Evolutionary conservation across 2,329 filamentous ascomycete species (phyloP).

Genomic region (Botrytis cinerea): DNA sequence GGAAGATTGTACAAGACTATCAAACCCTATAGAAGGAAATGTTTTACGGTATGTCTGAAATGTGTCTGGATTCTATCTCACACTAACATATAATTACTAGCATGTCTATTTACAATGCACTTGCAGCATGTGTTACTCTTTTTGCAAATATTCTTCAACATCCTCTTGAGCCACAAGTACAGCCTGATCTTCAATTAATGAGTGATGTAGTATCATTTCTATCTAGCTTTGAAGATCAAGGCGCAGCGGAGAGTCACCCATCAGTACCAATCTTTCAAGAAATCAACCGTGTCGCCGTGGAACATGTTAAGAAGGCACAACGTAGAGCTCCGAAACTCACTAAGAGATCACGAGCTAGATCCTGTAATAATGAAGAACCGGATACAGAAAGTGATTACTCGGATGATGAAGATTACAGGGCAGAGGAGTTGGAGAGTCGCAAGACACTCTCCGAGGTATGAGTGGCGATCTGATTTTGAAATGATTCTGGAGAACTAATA

Average conservation of each 20-base stretch:
- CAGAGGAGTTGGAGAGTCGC: neutral
- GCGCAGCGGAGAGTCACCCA: neutral
- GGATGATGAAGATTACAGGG: constrained; percentile 1
- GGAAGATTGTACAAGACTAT: constrained; percentile 26
- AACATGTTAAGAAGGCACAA: constrained; percentile 16
- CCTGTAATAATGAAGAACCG: neutral
- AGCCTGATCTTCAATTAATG: constrained; percentile 86
- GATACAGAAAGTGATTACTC: neutral
- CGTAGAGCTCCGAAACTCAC: neutral
- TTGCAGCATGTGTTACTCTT: constrained; percentile 85
- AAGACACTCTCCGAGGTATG: constrained; percentile 11
- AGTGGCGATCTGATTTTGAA: neutral
- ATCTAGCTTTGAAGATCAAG: constrained; percentile 9
- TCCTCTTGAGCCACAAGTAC: constrained; percentile 79
- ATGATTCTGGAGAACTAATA: neutral
- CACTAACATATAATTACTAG: constrained; percentile 17
- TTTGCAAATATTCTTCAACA: constrained; percentile 96
- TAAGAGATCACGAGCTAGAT: constrained; percentile 12
- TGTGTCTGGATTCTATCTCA: neutral
- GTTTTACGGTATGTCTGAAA: constrained; percentile 16
- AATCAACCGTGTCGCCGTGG: constrained; percentile 10
- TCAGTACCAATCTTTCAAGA: neutral
- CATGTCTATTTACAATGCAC: constrained; percentile 71
- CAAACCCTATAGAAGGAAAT: constrained; percentile 30
- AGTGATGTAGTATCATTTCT: constrained; percentile 59